phyloP scores from a whole-genome alignment of 2,329 filamentous ascomycete genomes.

The Scolecobasidium constrictum region DNA sequence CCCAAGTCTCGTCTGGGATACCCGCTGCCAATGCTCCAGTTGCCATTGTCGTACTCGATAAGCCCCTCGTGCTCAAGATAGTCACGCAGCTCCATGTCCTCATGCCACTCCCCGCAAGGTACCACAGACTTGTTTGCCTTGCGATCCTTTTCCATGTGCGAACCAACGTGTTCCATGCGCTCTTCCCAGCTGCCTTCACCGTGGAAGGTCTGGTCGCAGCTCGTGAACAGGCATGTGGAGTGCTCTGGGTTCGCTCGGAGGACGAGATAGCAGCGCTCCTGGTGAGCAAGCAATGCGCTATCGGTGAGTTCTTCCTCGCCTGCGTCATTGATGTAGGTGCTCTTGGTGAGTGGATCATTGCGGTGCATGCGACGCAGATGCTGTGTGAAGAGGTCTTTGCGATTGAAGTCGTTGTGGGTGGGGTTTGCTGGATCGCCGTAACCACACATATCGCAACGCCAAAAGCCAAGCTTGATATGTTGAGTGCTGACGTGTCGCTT shows the following conservation, averaged over 20 bases:
- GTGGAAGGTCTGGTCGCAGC: constrained; percentile 54
- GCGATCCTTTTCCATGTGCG: constrained; percentile 57
- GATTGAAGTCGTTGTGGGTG: constrained; percentile 61
- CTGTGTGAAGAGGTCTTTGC: constrained; percentile 85
- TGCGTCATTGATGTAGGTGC: constrained; percentile 32
- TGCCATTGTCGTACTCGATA: constrained; percentile 18
- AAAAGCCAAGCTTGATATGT: constrained; percentile 65
- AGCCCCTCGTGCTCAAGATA: constrained; percentile 30
- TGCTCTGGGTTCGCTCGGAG: constrained; percentile 50
- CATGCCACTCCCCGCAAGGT: background rate
- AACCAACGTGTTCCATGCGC: constrained; percentile 77
- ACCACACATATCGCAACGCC: constrained; percentile 60
- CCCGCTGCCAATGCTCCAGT: constrained; percentile 22
- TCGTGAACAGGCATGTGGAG: constrained; percentile 53
- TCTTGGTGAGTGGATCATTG: constrained; percentile 17
- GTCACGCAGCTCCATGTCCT: constrained; percentile 17
- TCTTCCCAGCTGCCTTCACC: constrained; percentile 63
- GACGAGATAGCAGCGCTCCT: constrained; percentile 46
- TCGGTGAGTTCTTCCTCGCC: constrained; percentile 42
- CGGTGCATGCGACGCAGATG: constrained; percentile 81
- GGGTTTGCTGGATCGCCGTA: constrained; percentile 17
- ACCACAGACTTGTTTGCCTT: constrained; percentile 15
- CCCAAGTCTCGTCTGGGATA: background rate
- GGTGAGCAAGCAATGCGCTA: constrained; percentile 26
- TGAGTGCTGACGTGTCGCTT: constrained; percentile 78